phyloP scores from a whole-genome alignment of 2,329 filamentous ascomycete genomes.

The Fusarium torreyae region DNA sequence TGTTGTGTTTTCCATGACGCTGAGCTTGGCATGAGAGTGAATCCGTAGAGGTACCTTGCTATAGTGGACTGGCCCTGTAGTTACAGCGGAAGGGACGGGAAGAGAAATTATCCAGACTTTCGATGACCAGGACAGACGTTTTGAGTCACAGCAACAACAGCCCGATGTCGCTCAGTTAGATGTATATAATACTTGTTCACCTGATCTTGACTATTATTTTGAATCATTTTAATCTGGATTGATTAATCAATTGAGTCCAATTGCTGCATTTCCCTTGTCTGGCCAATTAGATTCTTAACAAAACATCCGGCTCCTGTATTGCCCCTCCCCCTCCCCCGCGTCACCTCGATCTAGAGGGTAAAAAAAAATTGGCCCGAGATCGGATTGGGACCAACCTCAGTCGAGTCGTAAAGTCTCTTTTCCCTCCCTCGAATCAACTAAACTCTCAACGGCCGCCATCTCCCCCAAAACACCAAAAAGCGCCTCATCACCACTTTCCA shows the following conservation, averaged over 20 bases:
- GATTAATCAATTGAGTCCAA: constrained; percentile 14
- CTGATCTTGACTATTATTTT: neutral
- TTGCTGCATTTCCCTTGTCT: constrained; percentile 9
- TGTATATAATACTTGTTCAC: constrained; percentile 9
- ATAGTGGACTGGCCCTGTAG: constrained; percentile 9
- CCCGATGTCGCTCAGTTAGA: constrained; percentile 29
- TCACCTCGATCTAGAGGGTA: constrained; percentile 1
- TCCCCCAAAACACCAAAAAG: constrained; percentile 27
- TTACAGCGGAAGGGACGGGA: constrained; percentile 18
- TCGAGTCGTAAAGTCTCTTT: neutral
- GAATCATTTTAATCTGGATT: neutral
- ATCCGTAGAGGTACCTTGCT: neutral
- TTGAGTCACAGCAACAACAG: constrained; percentile 35
- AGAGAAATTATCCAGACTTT: constrained; percentile 42
- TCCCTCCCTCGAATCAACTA: constrained; percentile 19
- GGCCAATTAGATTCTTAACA: constrained; percentile 22
- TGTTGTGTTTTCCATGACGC: constrained; percentile 23
- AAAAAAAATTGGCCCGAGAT: constrained; percentile 40
- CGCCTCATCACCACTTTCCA: constrained; percentile 2
- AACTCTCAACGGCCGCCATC: constrained; percentile 42
- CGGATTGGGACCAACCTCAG: constrained; percentile 28
- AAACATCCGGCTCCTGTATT: constrained; percentile 16
- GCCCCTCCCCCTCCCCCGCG: constrained; percentile 34
- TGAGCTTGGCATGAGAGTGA: constrained; percentile 2
- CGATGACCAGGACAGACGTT: neutral